Conservation (phyloP, 345 rosid genomes). For the Citrus medica region DNA sequence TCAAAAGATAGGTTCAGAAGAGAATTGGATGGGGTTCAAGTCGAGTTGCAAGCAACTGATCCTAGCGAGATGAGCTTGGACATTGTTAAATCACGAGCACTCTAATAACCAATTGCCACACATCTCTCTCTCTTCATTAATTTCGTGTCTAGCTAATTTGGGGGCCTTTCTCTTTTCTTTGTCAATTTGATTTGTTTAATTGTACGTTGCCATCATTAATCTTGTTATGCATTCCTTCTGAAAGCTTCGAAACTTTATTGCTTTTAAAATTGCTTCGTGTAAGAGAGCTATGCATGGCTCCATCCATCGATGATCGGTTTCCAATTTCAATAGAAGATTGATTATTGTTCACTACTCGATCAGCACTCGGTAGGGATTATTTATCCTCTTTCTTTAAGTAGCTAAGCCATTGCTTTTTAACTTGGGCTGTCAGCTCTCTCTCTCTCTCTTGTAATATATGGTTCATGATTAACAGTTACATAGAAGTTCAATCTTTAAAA, state of each 20-base stretch:
- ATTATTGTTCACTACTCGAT: not conserved
- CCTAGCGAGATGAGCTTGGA: conserved; percentile 79
- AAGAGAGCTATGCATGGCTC: not conserved
- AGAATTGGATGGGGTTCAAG: conserved; percentile 69
- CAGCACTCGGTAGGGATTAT: not conserved
- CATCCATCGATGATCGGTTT: not conserved
- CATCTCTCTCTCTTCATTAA: not conserved
- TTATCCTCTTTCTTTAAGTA: not conserved
- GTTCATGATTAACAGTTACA: not conserved
- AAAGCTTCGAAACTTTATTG: not conserved
- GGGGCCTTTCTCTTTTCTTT: not conserved
- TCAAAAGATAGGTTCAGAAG: conserved; percentile 78
- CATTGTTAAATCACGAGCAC: conserved; percentile 53
- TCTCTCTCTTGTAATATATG: not conserved
- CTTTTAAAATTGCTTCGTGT: not conserved
- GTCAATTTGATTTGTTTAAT: not conserved
- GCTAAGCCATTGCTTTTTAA: conserved; percentile 4
- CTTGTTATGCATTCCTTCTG: not conserved
- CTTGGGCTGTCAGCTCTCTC: not conserved
- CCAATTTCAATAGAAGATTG: not conserved
- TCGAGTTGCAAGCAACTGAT: conserved; percentile 73
- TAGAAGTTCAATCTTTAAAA: too few species aligned
- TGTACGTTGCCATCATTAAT: not conserved
- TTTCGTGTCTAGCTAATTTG: not conserved
- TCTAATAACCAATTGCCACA: conserved; percentile 1